Evolutionary conservation across 78 protist genomes (phyloP).

Genomic region (Planoprotostelium fungivorum): DNA sequence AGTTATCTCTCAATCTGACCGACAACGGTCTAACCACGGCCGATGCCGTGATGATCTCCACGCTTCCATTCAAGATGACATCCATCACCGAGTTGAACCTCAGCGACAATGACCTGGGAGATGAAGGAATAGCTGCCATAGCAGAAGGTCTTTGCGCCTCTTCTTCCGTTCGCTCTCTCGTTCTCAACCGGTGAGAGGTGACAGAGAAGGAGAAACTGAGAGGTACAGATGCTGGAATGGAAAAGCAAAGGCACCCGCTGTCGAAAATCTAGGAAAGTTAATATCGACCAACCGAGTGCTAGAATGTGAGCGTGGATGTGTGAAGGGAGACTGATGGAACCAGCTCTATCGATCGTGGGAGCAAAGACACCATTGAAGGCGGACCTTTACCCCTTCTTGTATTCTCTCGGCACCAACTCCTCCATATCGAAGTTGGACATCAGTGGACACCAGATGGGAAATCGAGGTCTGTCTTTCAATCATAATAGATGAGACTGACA

Average conservation of each 20-base stretch:
- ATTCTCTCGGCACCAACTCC: constrained; percentile 54
- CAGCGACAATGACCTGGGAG: constrained; percentile 61
- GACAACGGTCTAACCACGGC: background rate
- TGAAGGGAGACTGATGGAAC: background rate
- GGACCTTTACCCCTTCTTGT: constrained; percentile 46
- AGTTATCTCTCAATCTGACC: background rate
- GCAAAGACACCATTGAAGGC: constrained; percentile 29
- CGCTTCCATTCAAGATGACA: constrained; percentile 13
- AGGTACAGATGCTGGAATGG: background rate
- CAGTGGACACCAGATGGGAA: constrained; percentile 65
- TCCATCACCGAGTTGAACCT: constrained; percentile 34
- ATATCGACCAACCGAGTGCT: constrained; percentile 26
- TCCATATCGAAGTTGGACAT: constrained; percentile 40
- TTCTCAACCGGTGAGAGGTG: constrained; percentile 36
- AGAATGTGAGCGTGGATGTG: constrained; percentile 23
- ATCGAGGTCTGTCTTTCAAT: too few relatives aligned
- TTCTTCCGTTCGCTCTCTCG: constrained; percentile 20
- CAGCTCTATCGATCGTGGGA: constrained; percentile 3
- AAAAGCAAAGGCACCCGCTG: background rate
- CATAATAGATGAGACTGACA: too few relatives aligned
- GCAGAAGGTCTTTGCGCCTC: constrained; percentile 51
- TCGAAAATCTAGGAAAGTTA: background rate
- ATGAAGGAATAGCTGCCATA: constrained; percentile 58
- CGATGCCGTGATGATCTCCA: background rate
- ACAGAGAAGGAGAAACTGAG: constrained; percentile 21